phyloP scores from a whole-genome alignment of 2,329 filamentous ascomycete genomes.

The Neopestalotiopsis rosae region DNA sequence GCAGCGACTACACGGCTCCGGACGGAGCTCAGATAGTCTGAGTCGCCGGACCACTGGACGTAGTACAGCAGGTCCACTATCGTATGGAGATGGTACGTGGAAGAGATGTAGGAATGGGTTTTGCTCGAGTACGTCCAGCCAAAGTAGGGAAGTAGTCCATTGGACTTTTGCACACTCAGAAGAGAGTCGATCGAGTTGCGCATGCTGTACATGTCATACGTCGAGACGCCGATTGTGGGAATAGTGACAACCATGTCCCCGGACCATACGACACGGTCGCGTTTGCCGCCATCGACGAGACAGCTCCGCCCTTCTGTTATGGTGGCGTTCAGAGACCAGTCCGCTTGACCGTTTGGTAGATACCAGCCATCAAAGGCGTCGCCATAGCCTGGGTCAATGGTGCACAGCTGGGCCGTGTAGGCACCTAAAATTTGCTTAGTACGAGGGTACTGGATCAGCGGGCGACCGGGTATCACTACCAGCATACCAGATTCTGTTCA shows the following conservation, averaged over 20 bases:
- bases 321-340: constrained; percentile 40
- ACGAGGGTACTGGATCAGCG: neutral
- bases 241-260: constrained; percentile 65
- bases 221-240: constrained; percentile 59
- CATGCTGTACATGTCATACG: constrained; percentile 55
- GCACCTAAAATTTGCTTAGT: constrained; percentile 37
- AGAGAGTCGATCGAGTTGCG: constrained; percentile 54
- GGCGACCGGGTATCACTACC: too few relatives aligned
- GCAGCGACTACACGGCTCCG: constrained; percentile 38
- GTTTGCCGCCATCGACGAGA: constrained; percentile 60
- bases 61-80: constrained; percentile 63
- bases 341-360: constrained; percentile 21
- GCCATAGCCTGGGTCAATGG: constrained; percentile 32
- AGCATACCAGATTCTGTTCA: constrained; percentile 60
- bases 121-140: constrained; percentile 46
- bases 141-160: constrained; percentile 56
- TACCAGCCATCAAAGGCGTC: constrained; percentile 21
- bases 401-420: constrained; percentile 45
- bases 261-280: constrained; percentile 65
- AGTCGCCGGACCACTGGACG: constrained; percentile 56
- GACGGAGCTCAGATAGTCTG: constrained; percentile 38
- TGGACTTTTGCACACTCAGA: constrained; percentile 49
- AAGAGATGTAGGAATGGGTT: constrained; percentile 35
- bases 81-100: constrained; percentile 58
- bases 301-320: constrained; percentile 38